Conservation (phyloP, 106 monocot species). For the Cymbidium sinense region DNA sequence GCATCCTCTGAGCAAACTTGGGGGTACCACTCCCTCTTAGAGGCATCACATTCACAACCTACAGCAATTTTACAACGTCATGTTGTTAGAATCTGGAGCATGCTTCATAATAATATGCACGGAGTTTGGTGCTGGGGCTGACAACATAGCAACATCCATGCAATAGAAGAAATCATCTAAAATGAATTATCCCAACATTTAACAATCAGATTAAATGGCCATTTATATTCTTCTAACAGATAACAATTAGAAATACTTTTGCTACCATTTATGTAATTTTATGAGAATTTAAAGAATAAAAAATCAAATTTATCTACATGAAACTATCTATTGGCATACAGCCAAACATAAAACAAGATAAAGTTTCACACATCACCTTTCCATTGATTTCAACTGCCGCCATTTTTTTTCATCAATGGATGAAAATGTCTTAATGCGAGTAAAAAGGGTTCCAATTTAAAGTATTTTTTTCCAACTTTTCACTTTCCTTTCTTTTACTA, state of each 20-base stretch:
- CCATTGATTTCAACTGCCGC: not conserved
- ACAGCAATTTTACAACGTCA: not conserved
- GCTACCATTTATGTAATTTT: no score
- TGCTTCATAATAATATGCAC: not conserved
- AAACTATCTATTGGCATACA: no score
- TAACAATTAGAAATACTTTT: no score
- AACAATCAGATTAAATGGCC: no score
- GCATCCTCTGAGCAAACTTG: conserved; percentile 27
- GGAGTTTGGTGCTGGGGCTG: no score
- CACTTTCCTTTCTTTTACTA: not conserved
- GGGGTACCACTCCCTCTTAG: conserved; percentile 18
- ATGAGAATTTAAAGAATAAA: no score
- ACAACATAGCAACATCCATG: no score
- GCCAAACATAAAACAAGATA: no score
- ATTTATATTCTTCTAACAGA: no score
- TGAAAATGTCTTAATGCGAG: not conserved
- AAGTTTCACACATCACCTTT: not conserved
- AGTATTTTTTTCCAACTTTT: not conserved
- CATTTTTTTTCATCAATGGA: not conserved
- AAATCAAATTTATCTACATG: no score
- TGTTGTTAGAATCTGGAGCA: not conserved
- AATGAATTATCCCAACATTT: no score
- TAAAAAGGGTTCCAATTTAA: not conserved
- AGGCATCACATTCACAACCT: conserved; percentile 23
- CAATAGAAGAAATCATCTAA: no score